These are phyloP conservation scores for Pseudogymnoascus verrucosus DNA, from an alignment of 2,329 filamentous ascomycete species.

Conservation along the genomic window DNA sequence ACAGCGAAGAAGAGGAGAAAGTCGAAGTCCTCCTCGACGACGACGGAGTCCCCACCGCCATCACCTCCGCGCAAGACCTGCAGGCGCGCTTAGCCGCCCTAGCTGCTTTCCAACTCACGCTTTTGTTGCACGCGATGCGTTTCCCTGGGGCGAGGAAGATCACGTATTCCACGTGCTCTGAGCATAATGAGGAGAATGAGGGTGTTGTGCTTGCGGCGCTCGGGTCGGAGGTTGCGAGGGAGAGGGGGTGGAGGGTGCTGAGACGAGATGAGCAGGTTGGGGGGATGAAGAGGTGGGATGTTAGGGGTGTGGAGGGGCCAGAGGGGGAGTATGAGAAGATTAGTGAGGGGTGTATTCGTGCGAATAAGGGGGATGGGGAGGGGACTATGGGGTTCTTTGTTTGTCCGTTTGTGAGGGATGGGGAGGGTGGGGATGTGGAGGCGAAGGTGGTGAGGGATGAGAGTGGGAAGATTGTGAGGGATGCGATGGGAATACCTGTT, in stretches of 20 bases:
- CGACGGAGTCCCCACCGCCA: constrained; percentile 44
- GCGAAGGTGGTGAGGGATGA: constrained; percentile 35
- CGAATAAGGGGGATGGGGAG: constrained; percentile 69
- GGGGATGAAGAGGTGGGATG: constrained; percentile 69
- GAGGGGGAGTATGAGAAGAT: neutral
- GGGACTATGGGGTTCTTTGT: constrained; percentile 96
- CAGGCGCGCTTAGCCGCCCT: constrained; percentile 62
- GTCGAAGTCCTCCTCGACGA: constrained; percentile 43
- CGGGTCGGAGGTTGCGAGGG: constrained; percentile 54
- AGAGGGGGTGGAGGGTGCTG: constrained; percentile 71
- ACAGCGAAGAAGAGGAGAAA: constrained; percentile 17
- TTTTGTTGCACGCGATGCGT: constrained; percentile 74
- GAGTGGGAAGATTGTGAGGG: constrained; percentile 42
- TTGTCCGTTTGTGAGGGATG: constrained; percentile 63
- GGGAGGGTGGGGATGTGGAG: neutral
- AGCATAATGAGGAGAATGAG: constrained; percentile 85
- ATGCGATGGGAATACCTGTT: constrained; percentile 32
- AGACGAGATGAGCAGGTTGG: constrained; percentile 62
- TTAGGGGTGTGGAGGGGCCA: constrained; percentile 43
- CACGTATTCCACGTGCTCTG: constrained; percentile 89
- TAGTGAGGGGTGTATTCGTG: constrained; percentile 71
- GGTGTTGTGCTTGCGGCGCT: constrained; percentile 68
- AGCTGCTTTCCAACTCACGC: constrained; percentile 70
- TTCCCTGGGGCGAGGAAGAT: constrained; percentile 71
- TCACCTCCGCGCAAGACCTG: constrained; percentile 48